phyloP scores from a whole-genome alignment of 805 yeast genomes.

The Suhomyces sp. region DNA sequence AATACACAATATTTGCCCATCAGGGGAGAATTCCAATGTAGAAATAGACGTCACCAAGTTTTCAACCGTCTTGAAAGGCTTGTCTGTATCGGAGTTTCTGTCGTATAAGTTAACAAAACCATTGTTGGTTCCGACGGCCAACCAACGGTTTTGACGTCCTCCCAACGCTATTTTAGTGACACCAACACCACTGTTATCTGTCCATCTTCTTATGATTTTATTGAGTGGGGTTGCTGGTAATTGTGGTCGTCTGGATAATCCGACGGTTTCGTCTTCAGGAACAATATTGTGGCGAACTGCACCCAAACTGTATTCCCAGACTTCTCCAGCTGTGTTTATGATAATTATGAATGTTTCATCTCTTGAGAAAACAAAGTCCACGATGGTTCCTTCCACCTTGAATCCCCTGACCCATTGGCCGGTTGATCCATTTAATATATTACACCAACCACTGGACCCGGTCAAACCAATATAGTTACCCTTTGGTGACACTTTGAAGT shows the following conservation, averaged over 20 bases:
- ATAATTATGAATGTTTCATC: constrained; percentile 50
- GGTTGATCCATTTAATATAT: constrained; percentile 67
- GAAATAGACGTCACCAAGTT: constrained; percentile 82
- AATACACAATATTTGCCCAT: constrained; percentile 85
- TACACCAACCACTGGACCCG: constrained; percentile 92
- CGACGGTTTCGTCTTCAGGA: neutral
- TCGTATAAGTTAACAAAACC: constrained; percentile 92
- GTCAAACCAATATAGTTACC: constrained; percentile 72
- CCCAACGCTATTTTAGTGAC: constrained; percentile 76
- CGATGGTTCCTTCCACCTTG: constrained; percentile 82
- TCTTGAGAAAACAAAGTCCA: constrained; percentile 71
- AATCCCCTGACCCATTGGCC: constrained; percentile 89
- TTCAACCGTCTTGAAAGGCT: constrained; percentile 66
- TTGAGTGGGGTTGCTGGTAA: constrained; percentile 19
- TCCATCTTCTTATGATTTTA: constrained; percentile 67
- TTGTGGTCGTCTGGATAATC: neutral
- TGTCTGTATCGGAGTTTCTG: constrained; percentile 30
- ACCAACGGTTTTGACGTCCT: constrained; percentile 68
- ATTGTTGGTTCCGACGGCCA: constrained; percentile 84
- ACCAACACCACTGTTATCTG: constrained; percentile 82
- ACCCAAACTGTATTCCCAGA: constrained; percentile 72
- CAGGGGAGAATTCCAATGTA: constrained; percentile 68
- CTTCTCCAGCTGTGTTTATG: constrained; percentile 77
- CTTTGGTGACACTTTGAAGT: constrained; percentile 71
- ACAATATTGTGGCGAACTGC: constrained; percentile 21